Percentiles rank a stretch among this genome's conserved stretches.
phyloP scores from a whole-genome alignment of 1,284 basidiomycete genomes.

The Cryptococcus amylolentus region DNA sequence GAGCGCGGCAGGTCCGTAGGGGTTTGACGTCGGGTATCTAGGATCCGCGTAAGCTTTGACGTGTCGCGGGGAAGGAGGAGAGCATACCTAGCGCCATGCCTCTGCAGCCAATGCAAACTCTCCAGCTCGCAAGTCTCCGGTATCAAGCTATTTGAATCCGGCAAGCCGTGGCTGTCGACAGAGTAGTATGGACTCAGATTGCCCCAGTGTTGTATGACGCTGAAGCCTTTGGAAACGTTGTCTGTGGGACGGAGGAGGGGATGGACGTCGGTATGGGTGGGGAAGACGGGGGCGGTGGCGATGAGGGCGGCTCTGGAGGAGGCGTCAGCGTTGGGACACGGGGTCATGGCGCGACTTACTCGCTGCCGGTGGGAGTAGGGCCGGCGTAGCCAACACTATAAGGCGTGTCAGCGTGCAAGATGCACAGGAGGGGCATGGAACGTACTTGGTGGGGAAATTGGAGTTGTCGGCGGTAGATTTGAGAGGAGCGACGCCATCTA shows the following conservation, averaged over 20 bases:
- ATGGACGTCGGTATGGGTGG: constrained; percentile 65
- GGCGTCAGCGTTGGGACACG: constrained; percentile 4
- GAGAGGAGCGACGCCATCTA: constrained; percentile 24
- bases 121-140: constrained; percentile 49
- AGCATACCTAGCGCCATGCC: constrained; percentile 50
- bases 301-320: constrained; percentile 60
- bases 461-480: constrained; percentile 21
- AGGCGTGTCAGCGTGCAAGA: not conserved
- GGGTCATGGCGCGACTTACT: constrained; percentile 47
- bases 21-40: constrained; percentile 41
- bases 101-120: constrained; percentile 50
- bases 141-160: constrained; percentile 39
- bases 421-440: not conserved
- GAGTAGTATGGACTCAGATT: constrained; percentile 51
- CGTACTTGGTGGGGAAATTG: constrained; percentile 47
- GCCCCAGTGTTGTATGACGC: constrained; percentile 52
- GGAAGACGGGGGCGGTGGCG: constrained; percentile 70
- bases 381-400: constrained; percentile 71
- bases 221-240: constrained; percentile 35
- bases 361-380: constrained; percentile 75
- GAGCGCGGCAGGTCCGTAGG: constrained; percentile 35
- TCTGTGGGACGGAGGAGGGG: constrained; percentile 56
- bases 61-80: not conserved
- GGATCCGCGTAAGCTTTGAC: not conserved
- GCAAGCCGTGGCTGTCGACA: constrained; percentile 51